Base-by-base conservation (phyloP, 768 basidiomycete species). In the Dacryopinax primogenitus region DNA sequence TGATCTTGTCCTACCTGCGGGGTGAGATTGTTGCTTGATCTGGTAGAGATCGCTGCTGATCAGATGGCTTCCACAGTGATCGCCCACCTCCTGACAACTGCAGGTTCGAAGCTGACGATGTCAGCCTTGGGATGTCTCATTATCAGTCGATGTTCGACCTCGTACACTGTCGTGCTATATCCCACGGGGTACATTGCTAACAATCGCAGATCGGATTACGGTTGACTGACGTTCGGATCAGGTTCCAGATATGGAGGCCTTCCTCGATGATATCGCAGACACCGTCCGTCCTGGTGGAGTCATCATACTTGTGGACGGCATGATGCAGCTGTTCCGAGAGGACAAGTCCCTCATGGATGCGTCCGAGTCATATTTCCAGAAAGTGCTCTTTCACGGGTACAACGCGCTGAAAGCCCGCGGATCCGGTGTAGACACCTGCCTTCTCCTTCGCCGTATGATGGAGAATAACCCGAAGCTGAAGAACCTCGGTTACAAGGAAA, bases 161-260 rank as follows among this genome's bases (percentile, higher is more conserved):
- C 9, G 68, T 68, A 2, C 68, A 68, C 33, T 66, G 61, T 18
- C 65, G 68, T 35, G 64, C 66, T 44, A 63, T 63, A 13, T 61
- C 64, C 16, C 62, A 37, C 16, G 68, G 68, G 3, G 66, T 68
- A 16, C 37, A 34, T 33, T 47, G 37, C 51, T 13, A 30, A 4
- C 51, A 58, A 28, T 26, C 2, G 26, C 51, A 6, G 13, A 3
- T 9, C 2, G 15, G 4, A 58, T 30, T 30, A 44, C 41, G 12
- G 6, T 18, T 28, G n/a, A n/a, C n/a, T 7, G 26, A 28, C 51
- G 30, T 18, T n/a, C n/a, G n/a, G 4, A 58, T 9, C 18, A 58
- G 51, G 30, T 58, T 11, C 51, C 51, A 7, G 51, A 58, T 30
- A 58, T 58, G 51, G 51, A 58, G 18, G 51, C 41, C 16, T 68